Base-by-base conservation (phyloP, 2,329 filamentous ascomycete species). In the Cytospora piceicola region DNA sequence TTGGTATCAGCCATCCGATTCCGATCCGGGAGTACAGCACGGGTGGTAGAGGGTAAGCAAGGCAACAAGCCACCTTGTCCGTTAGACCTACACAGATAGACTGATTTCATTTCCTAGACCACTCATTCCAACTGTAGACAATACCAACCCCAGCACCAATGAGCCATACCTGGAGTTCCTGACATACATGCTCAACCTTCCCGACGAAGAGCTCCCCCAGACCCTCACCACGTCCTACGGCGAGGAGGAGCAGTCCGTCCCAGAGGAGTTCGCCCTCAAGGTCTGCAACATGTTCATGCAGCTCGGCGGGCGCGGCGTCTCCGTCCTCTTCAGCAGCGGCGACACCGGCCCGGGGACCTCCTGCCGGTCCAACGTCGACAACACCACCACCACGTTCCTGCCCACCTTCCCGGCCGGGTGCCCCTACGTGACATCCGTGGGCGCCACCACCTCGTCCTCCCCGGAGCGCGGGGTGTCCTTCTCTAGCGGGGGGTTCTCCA, bases 91-190 rank as follows among this genome's bases (percentile, higher is more conserved):
- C 7, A 49, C 2, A 24, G 4, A 49, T 1, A 24, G 20, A 30
- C 57, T 59, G 36, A 59, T 39, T 39, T 52, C 32, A 3, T 2
- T 4, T 8, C 24, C 81, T 65, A 86, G 87, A 70, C 80, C 90
- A 0, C 78, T 90, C 0, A 75, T 80, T 12, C 83, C 88, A 15
- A 80, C 82, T 0, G 78, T 81, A 17, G 76, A 81, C 27, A 75
- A 85, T 54, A 79, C 89, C 1, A 74, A 70, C 1, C 74, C 72
- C 1, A 87, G 86, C 0, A 88, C 85, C 69, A 92, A 91, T 74
- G 90, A 92, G 77, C 88, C 88, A 0, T 91, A 90, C 74, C 79
- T 90, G 2, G 81, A 80, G 29, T 90, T 86, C 80, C 78, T 90
- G 34, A 82, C 86, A 66, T 86, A 85, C 73, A 74, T 90, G 70